Conservation (phyloP, 2,329 filamentous ascomycete species). For the Arthrobotrys megalospora region DNA sequence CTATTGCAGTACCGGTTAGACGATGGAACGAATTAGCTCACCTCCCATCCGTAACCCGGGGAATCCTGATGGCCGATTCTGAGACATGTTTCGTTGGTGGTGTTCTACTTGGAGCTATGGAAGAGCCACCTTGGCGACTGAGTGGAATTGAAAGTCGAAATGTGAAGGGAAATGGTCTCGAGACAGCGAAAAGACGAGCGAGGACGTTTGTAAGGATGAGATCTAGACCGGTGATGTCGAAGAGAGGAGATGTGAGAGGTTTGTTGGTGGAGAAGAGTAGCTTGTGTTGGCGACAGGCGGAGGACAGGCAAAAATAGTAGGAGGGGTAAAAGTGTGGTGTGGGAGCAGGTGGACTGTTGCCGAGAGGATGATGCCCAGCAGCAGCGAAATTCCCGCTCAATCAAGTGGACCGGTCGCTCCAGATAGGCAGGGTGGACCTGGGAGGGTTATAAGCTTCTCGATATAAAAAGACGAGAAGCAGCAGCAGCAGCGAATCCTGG, state of each 20-base stretch:
- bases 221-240: slow-evolving; percentile 70
- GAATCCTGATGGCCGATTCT: slow-evolving; percentile 92
- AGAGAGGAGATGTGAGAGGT: slow-evolving; percentile 61
- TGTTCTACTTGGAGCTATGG: slow-evolving; percentile 46
- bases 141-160: slow-evolving; percentile 61
- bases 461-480: slow-evolving; percentile 20
- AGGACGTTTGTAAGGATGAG: slow-evolving; percentile 12
- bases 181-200: slow-evolving; percentile 15
- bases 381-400: slow-evolving; percentile 58
- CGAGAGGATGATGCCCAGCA: slow-evolving; percentile 49
- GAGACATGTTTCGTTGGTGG: slow-evolving; percentile 77
- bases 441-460: slow-evolving; percentile 42
- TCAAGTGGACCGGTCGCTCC: slow-evolving; percentile 14
- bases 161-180: background rate
- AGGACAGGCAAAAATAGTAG: slow-evolving; percentile 55
- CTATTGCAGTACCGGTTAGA: background rate
- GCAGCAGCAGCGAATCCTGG: slow-evolving; percentile 43
- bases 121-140: slow-evolving; percentile 58
- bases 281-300: slow-evolving; percentile 43
- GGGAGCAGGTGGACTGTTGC: slow-evolving; percentile 53
- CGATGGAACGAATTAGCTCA: slow-evolving; percentile 71
- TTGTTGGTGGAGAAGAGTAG: slow-evolving; percentile 58
- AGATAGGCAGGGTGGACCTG: slow-evolving; percentile 64
- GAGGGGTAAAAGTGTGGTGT: slow-evolving; percentile 54
- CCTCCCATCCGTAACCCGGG: slow-evolving; percentile 93